Conservation (phyloP, 2,329 filamentous ascomycete species). For the Trichoderma breve region DNA sequence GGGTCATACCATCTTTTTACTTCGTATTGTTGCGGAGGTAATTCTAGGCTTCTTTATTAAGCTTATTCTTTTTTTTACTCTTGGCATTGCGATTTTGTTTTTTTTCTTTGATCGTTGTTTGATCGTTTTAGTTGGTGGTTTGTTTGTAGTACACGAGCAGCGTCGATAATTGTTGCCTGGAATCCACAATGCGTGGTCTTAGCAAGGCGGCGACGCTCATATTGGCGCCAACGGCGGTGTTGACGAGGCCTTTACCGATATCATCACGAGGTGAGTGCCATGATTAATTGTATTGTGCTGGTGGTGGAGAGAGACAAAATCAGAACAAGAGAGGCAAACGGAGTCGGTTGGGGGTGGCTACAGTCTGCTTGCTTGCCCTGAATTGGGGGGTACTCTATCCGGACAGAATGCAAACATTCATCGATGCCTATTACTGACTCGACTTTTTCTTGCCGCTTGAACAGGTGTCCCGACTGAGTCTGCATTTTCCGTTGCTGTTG, state of each 20-base stretch:
- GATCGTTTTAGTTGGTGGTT: neutral
- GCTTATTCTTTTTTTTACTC: slow-evolving; percentile 1
- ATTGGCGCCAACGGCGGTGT: slow-evolving; percentile 14
- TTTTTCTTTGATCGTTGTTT: neutral
- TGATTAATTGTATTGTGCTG: neutral
- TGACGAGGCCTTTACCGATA: neutral
- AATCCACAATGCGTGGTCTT: slow-evolving; percentile 19
- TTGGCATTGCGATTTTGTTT: neutral
- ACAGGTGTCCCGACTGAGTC: neutral
- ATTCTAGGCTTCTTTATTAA: slow-evolving; percentile 17
- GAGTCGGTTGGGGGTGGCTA: neutral
- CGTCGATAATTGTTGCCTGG: slow-evolving; percentile 3
- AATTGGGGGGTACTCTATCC: slow-evolving; percentile 5
- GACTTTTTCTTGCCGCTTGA: neutral
- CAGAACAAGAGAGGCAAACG: neutral
- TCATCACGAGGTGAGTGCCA: neutral
- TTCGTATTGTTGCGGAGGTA: neutral
- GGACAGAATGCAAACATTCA: neutral
- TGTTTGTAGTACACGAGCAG: neutral
- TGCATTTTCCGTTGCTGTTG: slow-evolving; percentile 10
- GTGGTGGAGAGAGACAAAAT: neutral
- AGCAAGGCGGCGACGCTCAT: slow-evolving; percentile 12
- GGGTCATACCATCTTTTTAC: neutral
- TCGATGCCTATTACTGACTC: neutral
- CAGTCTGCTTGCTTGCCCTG: neutral